phyloP scores from a whole-genome alignment of 2,329 filamentous ascomycete genomes.

The Colletotrichum sp. region DNA sequence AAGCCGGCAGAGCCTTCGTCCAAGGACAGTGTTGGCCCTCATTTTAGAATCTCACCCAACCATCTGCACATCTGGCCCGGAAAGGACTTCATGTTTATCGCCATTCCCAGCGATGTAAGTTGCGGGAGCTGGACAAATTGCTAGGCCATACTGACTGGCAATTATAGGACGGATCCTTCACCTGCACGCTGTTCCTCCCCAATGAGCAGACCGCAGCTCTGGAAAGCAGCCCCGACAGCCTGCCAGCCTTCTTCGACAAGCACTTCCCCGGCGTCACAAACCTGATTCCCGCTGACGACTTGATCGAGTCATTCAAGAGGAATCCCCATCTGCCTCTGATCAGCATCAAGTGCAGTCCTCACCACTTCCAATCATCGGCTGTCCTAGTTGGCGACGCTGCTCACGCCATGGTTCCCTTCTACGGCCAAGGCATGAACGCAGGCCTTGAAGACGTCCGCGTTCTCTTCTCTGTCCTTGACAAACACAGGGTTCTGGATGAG shows the following conservation, averaged over 20 bases:
- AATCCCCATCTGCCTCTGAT: slow-evolving; percentile 95
- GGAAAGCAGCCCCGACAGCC: slow-evolving; percentile 62
- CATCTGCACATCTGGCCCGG: slow-evolving; percentile 98
- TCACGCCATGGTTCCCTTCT: slow-evolving; percentile 98
- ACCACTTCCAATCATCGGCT: slow-evolving; percentile 78
- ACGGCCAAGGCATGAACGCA: slow-evolving; percentile 97
- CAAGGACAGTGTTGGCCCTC: slow-evolving; percentile 32
- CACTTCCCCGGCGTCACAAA: slow-evolving; percentile 87
- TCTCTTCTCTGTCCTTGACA: slow-evolving; percentile 83
- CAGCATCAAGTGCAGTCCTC: slow-evolving; percentile 89
- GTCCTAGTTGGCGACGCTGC: slow-evolving; percentile 94
- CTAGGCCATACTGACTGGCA: background rate
- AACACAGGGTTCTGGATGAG: slow-evolving; percentile 56
- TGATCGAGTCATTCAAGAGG: slow-evolving; percentile 75
- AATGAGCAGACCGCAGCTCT: slow-evolving; percentile 71
- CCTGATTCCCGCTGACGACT: slow-evolving; percentile 69
- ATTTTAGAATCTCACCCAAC: slow-evolving; percentile 85
- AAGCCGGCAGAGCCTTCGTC: slow-evolving; percentile 55
- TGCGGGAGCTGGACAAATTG: background rate
- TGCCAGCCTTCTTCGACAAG: slow-evolving; percentile 77
- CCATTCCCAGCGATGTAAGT: slow-evolving; percentile 75
- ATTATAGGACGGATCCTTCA: slow-evolving; percentile 83
- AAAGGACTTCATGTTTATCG: slow-evolving; percentile 96
- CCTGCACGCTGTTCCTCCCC: slow-evolving; percentile 91
- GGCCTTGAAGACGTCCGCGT: slow-evolving; percentile 93